Evolutionary conservation across 2,329 filamentous ascomycete genomes (phyloP).

Genomic region (Byssothecium circinans): DNA sequence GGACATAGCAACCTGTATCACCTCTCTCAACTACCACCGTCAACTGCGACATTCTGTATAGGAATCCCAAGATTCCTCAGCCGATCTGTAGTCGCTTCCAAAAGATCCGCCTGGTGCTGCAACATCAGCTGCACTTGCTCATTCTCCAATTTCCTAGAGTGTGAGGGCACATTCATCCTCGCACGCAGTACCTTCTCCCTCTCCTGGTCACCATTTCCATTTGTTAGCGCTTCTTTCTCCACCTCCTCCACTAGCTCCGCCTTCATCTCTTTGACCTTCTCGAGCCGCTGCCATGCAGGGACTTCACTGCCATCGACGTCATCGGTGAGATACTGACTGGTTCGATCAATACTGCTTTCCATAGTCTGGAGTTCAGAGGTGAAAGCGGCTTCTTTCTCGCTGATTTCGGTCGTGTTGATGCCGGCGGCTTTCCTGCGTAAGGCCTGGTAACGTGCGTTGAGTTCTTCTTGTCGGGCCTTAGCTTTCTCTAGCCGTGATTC

Average conservation of each 20-base stretch:
- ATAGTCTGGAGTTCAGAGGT: constrained; percentile 57
- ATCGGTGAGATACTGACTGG: constrained; percentile 30
- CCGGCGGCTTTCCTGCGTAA: constrained; percentile 54
- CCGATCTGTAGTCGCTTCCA: constrained; percentile 36
- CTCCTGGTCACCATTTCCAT: constrained; percentile 2
- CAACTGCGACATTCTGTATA: constrained; percentile 15
- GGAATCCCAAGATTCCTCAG: constrained; percentile 32
- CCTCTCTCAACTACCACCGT: constrained; percentile 1
- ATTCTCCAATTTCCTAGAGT: constrained; percentile 39
- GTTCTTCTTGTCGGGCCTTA: constrained; percentile 58
- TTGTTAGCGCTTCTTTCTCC: constrained; percentile 18
- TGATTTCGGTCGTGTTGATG: constrained; percentile 59
- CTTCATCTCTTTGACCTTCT: constrained; percentile 58
- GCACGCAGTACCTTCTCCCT: constrained; percentile 11
- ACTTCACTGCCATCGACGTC: constrained; percentile 34
- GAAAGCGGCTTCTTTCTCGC: constrained; percentile 64
- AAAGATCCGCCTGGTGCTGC: constrained; percentile 35
- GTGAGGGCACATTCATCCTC: constrained; percentile 34
- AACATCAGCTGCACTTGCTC: constrained; percentile 38
- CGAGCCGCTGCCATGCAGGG: constrained; percentile 57
- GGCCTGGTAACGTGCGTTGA: constrained; percentile 62
- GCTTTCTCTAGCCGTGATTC: constrained; percentile 61
- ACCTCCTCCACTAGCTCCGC: constrained; percentile 50
- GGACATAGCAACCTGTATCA: background rate
- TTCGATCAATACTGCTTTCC: constrained; percentile 42